Conservation (phyloP, 176 grass and related monocot genomes). For the Pharus latifolius region DNA sequence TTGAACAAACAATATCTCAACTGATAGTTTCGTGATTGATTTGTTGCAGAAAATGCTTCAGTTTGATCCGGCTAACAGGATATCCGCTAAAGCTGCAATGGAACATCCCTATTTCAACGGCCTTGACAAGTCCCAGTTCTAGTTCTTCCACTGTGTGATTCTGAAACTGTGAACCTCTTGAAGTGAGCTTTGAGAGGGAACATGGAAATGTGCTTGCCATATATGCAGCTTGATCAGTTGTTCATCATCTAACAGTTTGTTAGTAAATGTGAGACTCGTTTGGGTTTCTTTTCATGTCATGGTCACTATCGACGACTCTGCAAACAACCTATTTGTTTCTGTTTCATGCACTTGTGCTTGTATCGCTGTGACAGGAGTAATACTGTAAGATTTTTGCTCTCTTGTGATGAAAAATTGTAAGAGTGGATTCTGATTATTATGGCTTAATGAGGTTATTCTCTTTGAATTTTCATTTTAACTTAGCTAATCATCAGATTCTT, state of each 20-base stretch:
- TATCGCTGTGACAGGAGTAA: too few relatives aligned
- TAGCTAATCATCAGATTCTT: too few relatives aligned
- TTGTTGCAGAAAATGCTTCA: conserved; percentile 79
- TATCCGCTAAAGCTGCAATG: conserved; percentile 72
- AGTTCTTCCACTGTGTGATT: conserved; percentile 1
- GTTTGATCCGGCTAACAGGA: conserved; percentile 58
- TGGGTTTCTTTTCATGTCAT: neutral
- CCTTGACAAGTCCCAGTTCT: conserved; percentile 92
- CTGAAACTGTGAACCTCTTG: neutral
- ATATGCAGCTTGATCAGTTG: conserved; percentile 24
- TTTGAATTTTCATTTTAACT: too few relatives aligned
- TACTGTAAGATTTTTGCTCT: too few relatives aligned
- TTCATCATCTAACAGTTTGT: neutral
- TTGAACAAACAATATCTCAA: neutral
- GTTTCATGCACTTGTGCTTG: too few relatives aligned
- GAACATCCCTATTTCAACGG: conserved; percentile 81
- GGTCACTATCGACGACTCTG: too few relatives aligned
- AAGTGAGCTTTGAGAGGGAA: neutral
- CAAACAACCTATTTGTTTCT: too few relatives aligned
- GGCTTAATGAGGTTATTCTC: too few relatives aligned
- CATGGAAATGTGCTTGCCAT: conserved; percentile 1
- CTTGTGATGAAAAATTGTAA: too few relatives aligned
- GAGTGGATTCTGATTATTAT: too few relatives aligned
- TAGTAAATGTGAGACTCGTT: neutral
- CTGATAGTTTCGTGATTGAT: neutral